Conservation (phyloP, 768 basidiomycete species). For the Tylopilus subfusipes region DNA sequence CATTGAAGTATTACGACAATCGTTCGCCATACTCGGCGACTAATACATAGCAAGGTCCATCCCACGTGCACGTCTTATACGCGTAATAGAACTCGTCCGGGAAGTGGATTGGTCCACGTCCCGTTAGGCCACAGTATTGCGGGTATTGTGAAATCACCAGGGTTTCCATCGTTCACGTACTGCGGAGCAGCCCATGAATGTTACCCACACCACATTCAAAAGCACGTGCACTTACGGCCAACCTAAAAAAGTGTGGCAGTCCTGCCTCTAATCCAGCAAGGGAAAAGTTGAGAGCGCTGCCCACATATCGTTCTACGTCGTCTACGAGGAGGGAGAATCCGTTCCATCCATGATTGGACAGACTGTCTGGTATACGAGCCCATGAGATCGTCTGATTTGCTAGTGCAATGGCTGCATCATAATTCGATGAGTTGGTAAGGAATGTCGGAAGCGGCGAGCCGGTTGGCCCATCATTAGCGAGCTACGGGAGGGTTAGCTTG, state of each 20-base stretch:
- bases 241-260: conserved; percentile 74
- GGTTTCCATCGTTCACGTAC: conserved; percentile 43
- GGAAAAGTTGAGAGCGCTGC: conserved; percentile 65
- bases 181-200: conserved; percentile 24
- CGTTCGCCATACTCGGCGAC: neutral
- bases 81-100: conserved; percentile 43
- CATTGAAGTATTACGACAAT: neutral
- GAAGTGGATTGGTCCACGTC: conserved; percentile 71
- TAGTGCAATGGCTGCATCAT: conserved; percentile 52
- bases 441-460: conserved; percentile 70
- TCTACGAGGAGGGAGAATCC: conserved; percentile 81
- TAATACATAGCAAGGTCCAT: neutral
- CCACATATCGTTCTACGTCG: conserved; percentile 79
- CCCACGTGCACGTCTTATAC: neutral
- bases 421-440: conserved; percentile 71
- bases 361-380: conserved; percentile 41
- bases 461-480: conserved; percentile 66
- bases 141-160: conserved; percentile 79
- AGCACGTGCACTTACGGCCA: conserved; percentile 53
- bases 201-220: neutral
- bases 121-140: conserved; percentile 76
- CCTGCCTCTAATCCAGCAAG: conserved; percentile 56
- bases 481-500: conserved; percentile 38
- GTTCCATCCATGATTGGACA: conserved; percentile 50
- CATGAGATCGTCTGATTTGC: conserved; percentile 55